Evolutionary conservation across 495 filamentous ascomycete genomes (phyloP), one percentile per base, ranked within the genome.

Genomic region (Neurospora discreta): DNA sequence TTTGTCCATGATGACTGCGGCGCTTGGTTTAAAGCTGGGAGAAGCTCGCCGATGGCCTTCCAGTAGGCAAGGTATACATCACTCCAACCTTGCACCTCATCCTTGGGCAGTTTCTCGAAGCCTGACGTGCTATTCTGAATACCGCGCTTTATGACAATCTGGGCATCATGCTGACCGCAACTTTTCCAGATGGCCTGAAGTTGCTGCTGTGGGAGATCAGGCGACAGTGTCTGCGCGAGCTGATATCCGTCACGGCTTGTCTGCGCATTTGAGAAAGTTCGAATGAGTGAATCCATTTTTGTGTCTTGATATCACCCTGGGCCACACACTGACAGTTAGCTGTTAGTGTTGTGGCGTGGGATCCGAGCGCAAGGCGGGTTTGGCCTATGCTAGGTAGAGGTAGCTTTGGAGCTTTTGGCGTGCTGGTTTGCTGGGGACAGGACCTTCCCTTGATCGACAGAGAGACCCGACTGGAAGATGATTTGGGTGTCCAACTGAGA

Each of bases 41-140:
- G 79, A 18, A 97, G 81, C 75, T 91, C 89, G 39, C 88, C 89
- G 18, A 90, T 79, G 33, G 92, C 90, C 74, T 90, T 92, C 93
- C 93, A 98, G 78, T 93, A 97, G 8, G 87, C 85, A 60, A 85
- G 81, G 76, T 93, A 97, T 15, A 97, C 88, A 36, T 97, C 93
- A 3, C 90, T 81, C 95, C 95, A 98, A 2, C 89, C 88, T 68
- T 83, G 84, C 38, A 87, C 83, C 77, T 96, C 92, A 11, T 89
- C 84, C 65, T 88, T 87, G 5, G 87, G 80, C 0, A 94, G 73
- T 52, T 82, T 84, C 0, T 69, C 68, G 16, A 85, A 73, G 7
- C 78, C 80, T 13, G 76, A 77, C 1, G 77, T 39, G 69, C 82
- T 86, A 60, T 86, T 82, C 69, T 91, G 86, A 52, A 89, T 85